Percentiles rank a stretch among this genome's conserved stretches.
phyloP scores from a whole-genome alignment of 176 grass and related monocot genomes.

The Oryza meyeriana region DNA sequence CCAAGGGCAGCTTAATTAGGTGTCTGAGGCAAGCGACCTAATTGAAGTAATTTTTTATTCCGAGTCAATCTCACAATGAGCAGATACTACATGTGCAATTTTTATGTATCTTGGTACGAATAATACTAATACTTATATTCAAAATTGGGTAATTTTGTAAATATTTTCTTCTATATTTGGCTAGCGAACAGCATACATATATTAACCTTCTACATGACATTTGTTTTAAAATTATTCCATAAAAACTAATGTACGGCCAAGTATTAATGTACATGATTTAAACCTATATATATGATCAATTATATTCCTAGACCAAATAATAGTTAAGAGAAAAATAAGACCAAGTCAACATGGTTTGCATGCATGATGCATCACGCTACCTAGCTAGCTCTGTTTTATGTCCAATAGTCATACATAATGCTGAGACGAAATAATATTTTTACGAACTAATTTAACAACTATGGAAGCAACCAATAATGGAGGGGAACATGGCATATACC shows the following conservation, averaged over 20 bases:
- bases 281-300: background rate
- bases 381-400: background rate
- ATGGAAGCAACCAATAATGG: slow-evolving; percentile 39
- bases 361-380: background rate
- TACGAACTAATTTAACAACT: background rate
- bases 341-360: slow-evolving; percentile 7
- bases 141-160: background rate
- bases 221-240: background rate
- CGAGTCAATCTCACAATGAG: no score
- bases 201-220: background rate
- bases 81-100: no score
- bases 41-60: no score
- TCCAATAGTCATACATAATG: background rate
- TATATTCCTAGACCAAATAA: background rate
- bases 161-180: background rate
- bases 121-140: background rate
- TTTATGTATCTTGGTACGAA: no score
- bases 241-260: background rate
- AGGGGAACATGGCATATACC: slow-evolving; percentile 37
- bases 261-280: background rate
- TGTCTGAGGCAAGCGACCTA: no score
- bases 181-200: background rate
- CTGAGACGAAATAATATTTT: background rate
- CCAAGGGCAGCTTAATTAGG: no score
- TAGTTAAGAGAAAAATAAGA: background rate